Conservation (phyloP, 1,139 yeast species). For the Suhomyces bribrorum region DNA sequence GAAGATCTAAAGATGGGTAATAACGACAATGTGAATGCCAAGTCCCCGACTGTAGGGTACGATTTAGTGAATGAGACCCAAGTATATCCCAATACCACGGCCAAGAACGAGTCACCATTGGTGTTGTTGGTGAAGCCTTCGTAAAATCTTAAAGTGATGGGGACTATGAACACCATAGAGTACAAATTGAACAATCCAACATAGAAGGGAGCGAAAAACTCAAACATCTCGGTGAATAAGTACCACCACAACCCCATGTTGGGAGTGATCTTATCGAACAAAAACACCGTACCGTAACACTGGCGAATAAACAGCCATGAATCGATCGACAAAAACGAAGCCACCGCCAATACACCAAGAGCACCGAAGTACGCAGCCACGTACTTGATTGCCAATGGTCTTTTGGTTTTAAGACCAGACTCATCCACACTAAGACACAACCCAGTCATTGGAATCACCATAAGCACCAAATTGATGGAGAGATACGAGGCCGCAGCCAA, state of each 20-base stretch:
- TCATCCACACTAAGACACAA: conserved; percentile 26
- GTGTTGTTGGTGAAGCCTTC: conserved; percentile 20
- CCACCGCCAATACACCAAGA: conserved; percentile 35
- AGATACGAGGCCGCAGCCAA: conserved; percentile 68
- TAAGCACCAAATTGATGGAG: conserved; percentile 59
- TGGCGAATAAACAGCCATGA: conserved; percentile 53
- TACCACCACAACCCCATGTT: conserved; percentile 99
- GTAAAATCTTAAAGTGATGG: conserved; percentile 69
- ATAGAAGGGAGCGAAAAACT: conserved; percentile 81
- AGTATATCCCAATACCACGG: conserved; percentile 60
- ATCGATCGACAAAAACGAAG: conserved; percentile 35
- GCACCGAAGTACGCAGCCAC: conserved; percentile 27
- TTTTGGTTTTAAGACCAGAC: background rate
- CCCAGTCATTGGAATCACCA: conserved; percentile 57
- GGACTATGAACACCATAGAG: conserved; percentile 66
- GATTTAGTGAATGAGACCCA: conserved; percentile 76
- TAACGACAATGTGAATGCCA: conserved; percentile 66
- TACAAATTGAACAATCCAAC: conserved; percentile 80
- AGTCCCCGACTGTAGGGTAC: conserved; percentile 86
- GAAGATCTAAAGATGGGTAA: conserved; percentile 56
- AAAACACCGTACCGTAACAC: conserved; percentile 62
- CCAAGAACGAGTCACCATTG: conserved; percentile 61
- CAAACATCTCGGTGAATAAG: conserved; percentile 92
- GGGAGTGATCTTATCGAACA: conserved; percentile 71
- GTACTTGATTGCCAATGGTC: conserved; percentile 20